Evolutionary conservation across 1,139 yeast species (phyloP), one percentile per base, ranked within the genome.

Genomic region (Scheffersomyces illinoinensis): DNA sequence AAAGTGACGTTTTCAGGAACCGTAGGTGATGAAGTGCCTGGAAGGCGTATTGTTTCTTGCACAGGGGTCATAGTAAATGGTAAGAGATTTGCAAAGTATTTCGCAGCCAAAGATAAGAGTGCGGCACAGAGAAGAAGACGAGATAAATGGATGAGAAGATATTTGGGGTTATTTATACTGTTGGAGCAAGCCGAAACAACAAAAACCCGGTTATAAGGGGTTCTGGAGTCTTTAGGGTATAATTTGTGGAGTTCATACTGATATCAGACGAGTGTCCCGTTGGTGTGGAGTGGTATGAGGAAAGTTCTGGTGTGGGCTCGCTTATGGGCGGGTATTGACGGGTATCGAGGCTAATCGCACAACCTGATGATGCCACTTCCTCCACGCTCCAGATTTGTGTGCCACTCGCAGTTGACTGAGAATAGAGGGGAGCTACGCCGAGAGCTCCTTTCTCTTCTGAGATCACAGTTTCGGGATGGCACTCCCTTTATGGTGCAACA

Each of bases 1-100:
- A 78, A 66, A 0, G 79, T 73, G 39, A 77, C 73, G 19, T 62
- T 52, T 8, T 43, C 43, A 10, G 59, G 60, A 12, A 59, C 46
- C n/a, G 33, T 47, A 17, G 47, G 52, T 33, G 48, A 7, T 2
- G 46, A 24, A 10, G 51, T 7, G 6, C 51, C 24, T 20, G 51
- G 19, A 1, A n/a, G 26, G 24, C 24, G 26, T 20, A 20, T 21
- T 5, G 51, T 20, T n/a, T 48, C 51, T 48, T 48, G 21, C n/a
- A 48, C 51, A n/a, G 51, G 51, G 18, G 51, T 48, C 51, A 48
- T 48, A 1, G 43, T 33, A 33, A 2, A 14, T 8, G 10, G 2
- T 33, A 14, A 33, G 43, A 33, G 17, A 7, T 33, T 12, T 12
- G 17, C 17, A 10, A 10, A 10, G 43, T 10, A 33, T 33, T 33